Evolutionary conservation across 768 basidiomycete genomes (phyloP), one percentile per base, ranked within the genome.

Genomic region (Crassisporium funariophilum): DNA sequence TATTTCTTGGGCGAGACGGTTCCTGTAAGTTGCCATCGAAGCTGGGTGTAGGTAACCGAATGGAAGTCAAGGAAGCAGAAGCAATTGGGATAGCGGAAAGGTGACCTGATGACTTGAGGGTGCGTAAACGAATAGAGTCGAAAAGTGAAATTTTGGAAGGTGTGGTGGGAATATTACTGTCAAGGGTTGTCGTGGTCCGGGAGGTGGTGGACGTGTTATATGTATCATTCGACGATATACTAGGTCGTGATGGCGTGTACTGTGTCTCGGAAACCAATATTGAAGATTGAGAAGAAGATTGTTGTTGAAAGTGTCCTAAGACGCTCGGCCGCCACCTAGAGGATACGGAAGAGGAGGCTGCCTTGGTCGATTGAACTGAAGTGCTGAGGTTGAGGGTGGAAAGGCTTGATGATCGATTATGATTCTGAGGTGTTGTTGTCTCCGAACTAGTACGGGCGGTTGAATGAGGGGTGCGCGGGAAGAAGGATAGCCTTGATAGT

Each of bases 291-390:
- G 77, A 68, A 22, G 68, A 60, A 41, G 79, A 74, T 42, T 73
- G 56, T 44, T 78, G 73, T 21, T 76, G 68, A 57, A 87, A 87
- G 53, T 86, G 80, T 5, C 79, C 82, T 17, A 86, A 63, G 17
- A 88, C 77, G 51, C 76, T 81, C 9, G 86, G 83, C n/a, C 82
- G 74, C 79, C 79, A 83, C 64, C 68, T 77, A 40, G 78, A 71
- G 9, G 70, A 57, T 39, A 65, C 37, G 1, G 61, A 40, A 19
- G 57, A 47, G n/a, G 38, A 47, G 27, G 35, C 47, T 49, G 31
- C 33, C 37, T 47, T 59, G 46, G 31, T 40, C 51, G 36, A 50
- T 2, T 55, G 45, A 19, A 44, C 46, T 12, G 51, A 55, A 23
- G 50, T 58, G 43, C 61, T 60, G 9, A 41, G 54, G 50, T 66